Evolutionary conservation across 495 filamentous ascomycete genomes (phyloP).

Genomic region (Glutinoglossum americanum): DNA sequence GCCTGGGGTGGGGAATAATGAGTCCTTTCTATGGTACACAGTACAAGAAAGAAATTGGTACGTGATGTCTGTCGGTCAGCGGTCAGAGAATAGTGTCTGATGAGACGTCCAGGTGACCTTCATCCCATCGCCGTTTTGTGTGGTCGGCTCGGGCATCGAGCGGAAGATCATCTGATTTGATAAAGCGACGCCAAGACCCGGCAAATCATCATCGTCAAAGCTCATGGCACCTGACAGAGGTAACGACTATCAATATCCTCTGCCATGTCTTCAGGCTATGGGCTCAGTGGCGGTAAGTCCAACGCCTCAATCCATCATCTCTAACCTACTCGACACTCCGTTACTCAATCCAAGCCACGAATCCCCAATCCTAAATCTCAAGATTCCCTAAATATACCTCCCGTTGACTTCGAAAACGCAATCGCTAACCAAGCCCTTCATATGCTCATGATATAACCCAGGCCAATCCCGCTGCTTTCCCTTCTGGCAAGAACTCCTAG

Average conservation of each 20-base stretch:
- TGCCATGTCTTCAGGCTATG: constrained; percentile 60
- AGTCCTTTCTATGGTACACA: too few relatives aligned
- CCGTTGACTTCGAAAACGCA: too few relatives aligned
- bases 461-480: constrained; percentile 85
- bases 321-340: background rate
- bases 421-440: background rate
- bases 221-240: background rate
- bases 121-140: too few relatives aligned
- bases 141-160: background rate
- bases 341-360: too few relatives aligned
- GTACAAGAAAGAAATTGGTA: too few relatives aligned
- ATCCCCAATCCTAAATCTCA: too few relatives aligned
- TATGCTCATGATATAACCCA: constrained; percentile 16
- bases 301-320: background rate
- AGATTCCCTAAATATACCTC: too few relatives aligned
- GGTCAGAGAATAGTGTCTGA: background rate
- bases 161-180: background rate
- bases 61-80: too few relatives aligned
- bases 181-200: background rate
- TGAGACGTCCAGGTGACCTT: background rate
- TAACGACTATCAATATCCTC: background rate
- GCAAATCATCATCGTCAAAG: background rate
- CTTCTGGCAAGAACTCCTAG: constrained; percentile 64
- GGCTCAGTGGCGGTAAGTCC: constrained; percentile 53
- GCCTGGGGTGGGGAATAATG: too few relatives aligned